phyloP scores from a whole-genome alignment of 768 basidiomycete species.

The Rhizopogon vesiculosus region DNA sequence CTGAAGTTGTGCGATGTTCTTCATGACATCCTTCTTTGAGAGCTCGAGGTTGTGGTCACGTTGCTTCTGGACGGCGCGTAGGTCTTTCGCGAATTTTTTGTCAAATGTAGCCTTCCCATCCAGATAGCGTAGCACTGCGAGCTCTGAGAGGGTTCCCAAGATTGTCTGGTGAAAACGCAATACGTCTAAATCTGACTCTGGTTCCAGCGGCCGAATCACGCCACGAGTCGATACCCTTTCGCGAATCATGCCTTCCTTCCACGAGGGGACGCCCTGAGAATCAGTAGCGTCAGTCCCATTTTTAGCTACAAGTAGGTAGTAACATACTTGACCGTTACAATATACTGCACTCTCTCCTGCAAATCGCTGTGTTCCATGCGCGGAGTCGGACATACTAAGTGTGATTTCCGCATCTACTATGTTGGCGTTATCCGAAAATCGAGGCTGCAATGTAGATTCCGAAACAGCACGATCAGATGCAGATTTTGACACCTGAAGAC shows the following conservation, averaged over 20 bases:
- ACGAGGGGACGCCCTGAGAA: slow-evolving; percentile 29
- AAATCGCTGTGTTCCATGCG: slow-evolving; percentile 17
- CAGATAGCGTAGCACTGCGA: slow-evolving; percentile 70
- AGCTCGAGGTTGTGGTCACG: slow-evolving; percentile 62
- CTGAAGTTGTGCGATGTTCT: slow-evolving; percentile 46
- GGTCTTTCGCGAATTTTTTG: slow-evolving; percentile 57
- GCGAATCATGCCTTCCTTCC: slow-evolving; percentile 73
- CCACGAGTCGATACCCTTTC: slow-evolving; percentile 86
- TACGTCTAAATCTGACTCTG: slow-evolving; percentile 59
- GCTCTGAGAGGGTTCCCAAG: slow-evolving; percentile 76
- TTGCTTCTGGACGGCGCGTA: slow-evolving; percentile 56
- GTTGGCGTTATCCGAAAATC: slow-evolving; percentile 6
- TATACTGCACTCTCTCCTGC: slow-evolving; percentile 69
- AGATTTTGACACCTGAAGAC: slow-evolving; percentile 11
- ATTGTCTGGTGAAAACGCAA: slow-evolving; percentile 59
- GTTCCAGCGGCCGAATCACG: slow-evolving; percentile 76
- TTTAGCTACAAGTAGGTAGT: neutral
- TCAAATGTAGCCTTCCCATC: slow-evolving; percentile 56
- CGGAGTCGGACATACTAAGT: slow-evolving; percentile 8
- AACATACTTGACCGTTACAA: slow-evolving; percentile 39
- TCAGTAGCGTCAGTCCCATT: neutral
- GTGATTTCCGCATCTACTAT: slow-evolving; percentile 15
- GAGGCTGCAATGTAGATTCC: neutral
- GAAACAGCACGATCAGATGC: slow-evolving; percentile 4
- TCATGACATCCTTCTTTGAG: slow-evolving; percentile 58